Evolutionary conservation across 495 filamentous ascomycete species (phyloP), one percentile per base, ranked within the genome.

Genomic region (Glarea lozoyensis): DNA sequence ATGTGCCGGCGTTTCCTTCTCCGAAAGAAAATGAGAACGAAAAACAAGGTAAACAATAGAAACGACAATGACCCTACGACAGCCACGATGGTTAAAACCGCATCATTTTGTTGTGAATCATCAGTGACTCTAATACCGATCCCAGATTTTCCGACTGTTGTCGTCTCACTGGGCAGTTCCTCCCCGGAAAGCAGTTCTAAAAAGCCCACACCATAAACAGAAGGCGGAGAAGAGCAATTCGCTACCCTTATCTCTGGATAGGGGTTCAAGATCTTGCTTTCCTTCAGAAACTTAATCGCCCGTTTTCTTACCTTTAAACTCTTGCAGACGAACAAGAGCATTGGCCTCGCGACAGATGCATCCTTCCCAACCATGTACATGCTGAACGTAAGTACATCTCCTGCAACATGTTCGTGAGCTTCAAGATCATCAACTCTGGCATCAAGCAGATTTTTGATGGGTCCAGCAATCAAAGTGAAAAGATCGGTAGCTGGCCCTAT

Each of bases 321-420:
- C 10, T 24, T 29, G 41, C 27, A 43, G 13, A 31, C 36, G 41
- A 43, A 43, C 16, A 43, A 2, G 24, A 43, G 7, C 3, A 18
- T 35, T 3, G 41, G 41, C 12, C 24, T 3, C 10, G 30, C 41
- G 3, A 31, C 23, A 3, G 41, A 2, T 5, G 9, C 10, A 10
- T 16, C 20, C 18, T 24, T 33, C 5, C 41, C 41, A 12, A 43
- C 24, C 41, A 43, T 43, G 30, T 35, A 43, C 41, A 43, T 43
- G 13, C 20, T 10, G 31, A 43, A 43, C 13, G 20, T 10, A 13
- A 43, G 4, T 7, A 43, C 23, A 18, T 43, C 12, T 34, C 41
- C 41, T 4, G 29, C 41, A 3, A 34, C 27, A 10, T 16, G 41
- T 17, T 43, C 41, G 2, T 18, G 29, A 16, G 20, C 27, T 16